Evolutionary conservation across 2,329 filamentous ascomycete genomes (phyloP), one percentile per base, ranked within the genome.

Genomic region (Colletotrichum sp.): DNA sequence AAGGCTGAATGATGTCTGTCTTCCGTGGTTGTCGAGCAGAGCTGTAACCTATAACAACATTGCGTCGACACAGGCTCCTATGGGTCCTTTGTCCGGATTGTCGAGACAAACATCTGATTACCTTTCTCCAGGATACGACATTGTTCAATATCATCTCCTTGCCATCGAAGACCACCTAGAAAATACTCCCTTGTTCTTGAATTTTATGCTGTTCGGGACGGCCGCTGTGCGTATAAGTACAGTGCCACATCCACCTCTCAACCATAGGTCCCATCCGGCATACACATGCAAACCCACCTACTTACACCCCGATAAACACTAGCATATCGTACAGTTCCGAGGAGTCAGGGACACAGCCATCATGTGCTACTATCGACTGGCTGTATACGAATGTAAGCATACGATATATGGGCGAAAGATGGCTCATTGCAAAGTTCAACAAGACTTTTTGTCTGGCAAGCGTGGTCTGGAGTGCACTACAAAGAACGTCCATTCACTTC

Each of bases 321-420:
- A n/a, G 19, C 59, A 32, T 29, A 27, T 30, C 19, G 19, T 29
- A 22, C 27, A 36, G 6, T 22, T 61, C 64, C 22, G 13, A 62
- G 5, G 11, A 27, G 9, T 13, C 12, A 22, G 9, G 32, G 39
- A 49, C 12, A 49, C 44, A 59, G 27, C 27, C 67, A 76, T 8
- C 64, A 80, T 80, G 79, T 80, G 79, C 62, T 78, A 77, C 75
- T 77, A 80, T 66, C 72, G 77, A 36, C 57, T 72, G 12, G 76
- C 75, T 16, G 29, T 77, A 6, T 79, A 80, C 67, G n/a, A 29
- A 63, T 80, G 79, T 65, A 77, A 75, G 34, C 79, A 80, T 55
- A 71, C 44, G 44, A 64, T 68, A 27, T 55, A 68, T 34, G 73
- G 74, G 32, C 49, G 72, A 25, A 77, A 74, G 32, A 55, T 77